phyloP scores from a whole-genome alignment of 768 basidiomycete genomes.

The Gloeopeniophorella convolvens region DNA sequence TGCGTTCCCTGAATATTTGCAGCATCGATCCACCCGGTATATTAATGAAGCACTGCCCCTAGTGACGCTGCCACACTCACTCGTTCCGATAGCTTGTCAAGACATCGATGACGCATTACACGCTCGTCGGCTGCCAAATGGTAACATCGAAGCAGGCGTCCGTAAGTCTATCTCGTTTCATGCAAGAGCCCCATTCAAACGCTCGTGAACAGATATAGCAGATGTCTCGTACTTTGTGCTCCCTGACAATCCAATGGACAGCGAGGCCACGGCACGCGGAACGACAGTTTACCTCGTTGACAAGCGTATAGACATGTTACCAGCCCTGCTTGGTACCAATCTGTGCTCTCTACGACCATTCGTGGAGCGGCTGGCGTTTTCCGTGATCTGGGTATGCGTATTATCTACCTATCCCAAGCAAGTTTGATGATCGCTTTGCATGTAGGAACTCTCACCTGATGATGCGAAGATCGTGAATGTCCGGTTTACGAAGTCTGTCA shows the following conservation, averaged over 20 bases:
- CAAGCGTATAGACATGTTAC: slow-evolving; percentile 98
- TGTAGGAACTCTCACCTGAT: slow-evolving; percentile 80
- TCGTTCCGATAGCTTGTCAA: slow-evolving; percentile 62
- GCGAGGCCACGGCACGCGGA: slow-evolving; percentile 89
- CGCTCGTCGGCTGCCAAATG: slow-evolving; percentile 79
- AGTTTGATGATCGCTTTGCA: slow-evolving; percentile 10
- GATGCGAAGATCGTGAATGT: slow-evolving; percentile 90
- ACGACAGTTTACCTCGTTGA: slow-evolving; percentile 98
- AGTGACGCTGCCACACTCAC: slow-evolving; percentile 1
- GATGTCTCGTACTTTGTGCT: slow-evolving; percentile 97
- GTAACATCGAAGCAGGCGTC: slow-evolving; percentile 95
- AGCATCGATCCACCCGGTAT: slow-evolving; percentile 95
- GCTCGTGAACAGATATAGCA: slow-evolving; percentile 69
- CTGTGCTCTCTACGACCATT: slow-evolving; percentile 87
- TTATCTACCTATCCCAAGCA: background rate
- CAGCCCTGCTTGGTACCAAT: slow-evolving; percentile 88
- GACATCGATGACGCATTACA: slow-evolving; percentile 99
- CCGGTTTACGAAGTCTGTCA: slow-evolving; percentile 92
- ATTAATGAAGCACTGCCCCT: slow-evolving; percentile 10
- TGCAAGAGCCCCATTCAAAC: too few species aligned
- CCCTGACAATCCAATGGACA: slow-evolving; percentile 93
- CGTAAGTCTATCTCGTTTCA: slow-evolving; percentile 52
- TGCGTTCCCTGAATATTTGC: slow-evolving; percentile 81
- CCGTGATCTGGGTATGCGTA: slow-evolving; percentile 82
- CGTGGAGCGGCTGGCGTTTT: slow-evolving; percentile 93